Evolutionary conservation across 2,329 filamentous ascomycete species (phyloP), one percentile per base, ranked within the genome.

Genomic region (Fusarium algeriense): DNA sequence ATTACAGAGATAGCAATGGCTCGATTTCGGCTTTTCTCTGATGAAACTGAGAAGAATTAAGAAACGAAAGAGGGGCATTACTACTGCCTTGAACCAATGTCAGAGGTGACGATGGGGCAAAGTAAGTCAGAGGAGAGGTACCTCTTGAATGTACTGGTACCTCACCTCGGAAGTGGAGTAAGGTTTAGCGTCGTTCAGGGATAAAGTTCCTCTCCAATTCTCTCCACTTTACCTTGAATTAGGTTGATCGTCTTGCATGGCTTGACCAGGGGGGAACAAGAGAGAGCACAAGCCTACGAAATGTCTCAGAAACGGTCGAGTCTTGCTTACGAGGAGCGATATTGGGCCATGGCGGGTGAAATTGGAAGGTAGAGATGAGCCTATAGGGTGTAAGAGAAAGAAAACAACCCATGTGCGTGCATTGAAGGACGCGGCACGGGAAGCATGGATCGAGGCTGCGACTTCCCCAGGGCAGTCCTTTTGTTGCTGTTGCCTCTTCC

Each of bases 201-300:
- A 38, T 61, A 9, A 34, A 9, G 44, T 46, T 54, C 55, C 56
- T 70, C 69, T 70, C 65, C 56, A 71, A 68, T 48, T 71, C 70
- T 71, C 70, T 12, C 70, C 70, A 71, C 69, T 60, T 44, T 69
- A 49, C 56, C 44, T 54, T 44, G 60, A 66, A 72, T 72, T 64
- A 49, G 65, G 64, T 69, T 67, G 69, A 74, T 74, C 71, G 62
- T 64, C 69, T 53, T 48, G 63, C 56, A 64, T 68, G 71, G 60
- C 61, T 57, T 67, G 65, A 30, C 30, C 30, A 30, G 30, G 30
- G 30, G 30, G 30, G 10, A 30, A 11, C 30, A 30, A 30, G 30
- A 30, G 30, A 30, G 30, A 30, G 30, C 30, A 30, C 30, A 17
- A 50, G 58, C 19, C 26, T 49, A 12, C 14, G 46, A 53, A 61